phyloP scores from a whole-genome alignment of 2,329 filamentous ascomycete genomes.

The Stagonosporopsis chrysanthemi region DNA sequence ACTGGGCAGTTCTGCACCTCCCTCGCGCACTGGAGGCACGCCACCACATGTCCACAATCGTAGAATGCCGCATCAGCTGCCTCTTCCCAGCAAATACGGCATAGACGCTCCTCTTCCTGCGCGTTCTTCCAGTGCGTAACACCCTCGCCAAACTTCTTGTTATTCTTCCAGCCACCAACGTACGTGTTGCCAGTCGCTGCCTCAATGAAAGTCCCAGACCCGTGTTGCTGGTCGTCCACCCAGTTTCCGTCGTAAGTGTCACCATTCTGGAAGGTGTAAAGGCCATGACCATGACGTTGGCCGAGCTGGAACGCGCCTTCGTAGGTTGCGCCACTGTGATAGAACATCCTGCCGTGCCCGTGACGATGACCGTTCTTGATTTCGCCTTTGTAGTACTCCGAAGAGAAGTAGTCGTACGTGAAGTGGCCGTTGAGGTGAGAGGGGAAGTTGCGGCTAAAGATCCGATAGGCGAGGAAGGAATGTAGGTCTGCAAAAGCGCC shows the following conservation, averaged over 20 bases:
- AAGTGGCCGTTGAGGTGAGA: slow-evolving; percentile 53
- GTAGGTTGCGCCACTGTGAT: slow-evolving; percentile 64
- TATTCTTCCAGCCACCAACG: slow-evolving; percentile 66
- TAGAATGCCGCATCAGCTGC: slow-evolving; percentile 67
- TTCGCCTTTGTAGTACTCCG: slow-evolving; percentile 64
- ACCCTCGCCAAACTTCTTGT: slow-evolving; percentile 68
- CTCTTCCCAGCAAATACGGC: slow-evolving; percentile 69
- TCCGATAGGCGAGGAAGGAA: slow-evolving; percentile 55
- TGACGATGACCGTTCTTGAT: slow-evolving; percentile 58
- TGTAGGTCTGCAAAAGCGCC: slow-evolving; percentile 46
- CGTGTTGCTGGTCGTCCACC: slow-evolving; percentile 69
- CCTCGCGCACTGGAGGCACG: slow-evolving; percentile 66
- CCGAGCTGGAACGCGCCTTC: slow-evolving; percentile 62
- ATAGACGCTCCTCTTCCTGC: slow-evolving; percentile 66
- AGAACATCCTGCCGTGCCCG: slow-evolving; percentile 63
- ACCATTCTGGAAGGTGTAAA: slow-evolving; percentile 69
- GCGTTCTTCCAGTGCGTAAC: slow-evolving; percentile 68
- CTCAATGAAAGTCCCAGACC: slow-evolving; percentile 65
- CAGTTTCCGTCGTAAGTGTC: slow-evolving; percentile 67
- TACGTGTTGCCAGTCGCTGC: slow-evolving; percentile 66
- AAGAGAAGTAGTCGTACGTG: slow-evolving; percentile 62
- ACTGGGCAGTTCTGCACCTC: slow-evolving; percentile 68
- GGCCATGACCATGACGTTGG: slow-evolving; percentile 63
- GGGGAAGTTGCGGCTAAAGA: slow-evolving; percentile 54
- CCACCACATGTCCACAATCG: slow-evolving; percentile 69